phyloP scores from a whole-genome alignment of 2,329 filamentous ascomycete species.

The Claviceps spartinae region DNA sequence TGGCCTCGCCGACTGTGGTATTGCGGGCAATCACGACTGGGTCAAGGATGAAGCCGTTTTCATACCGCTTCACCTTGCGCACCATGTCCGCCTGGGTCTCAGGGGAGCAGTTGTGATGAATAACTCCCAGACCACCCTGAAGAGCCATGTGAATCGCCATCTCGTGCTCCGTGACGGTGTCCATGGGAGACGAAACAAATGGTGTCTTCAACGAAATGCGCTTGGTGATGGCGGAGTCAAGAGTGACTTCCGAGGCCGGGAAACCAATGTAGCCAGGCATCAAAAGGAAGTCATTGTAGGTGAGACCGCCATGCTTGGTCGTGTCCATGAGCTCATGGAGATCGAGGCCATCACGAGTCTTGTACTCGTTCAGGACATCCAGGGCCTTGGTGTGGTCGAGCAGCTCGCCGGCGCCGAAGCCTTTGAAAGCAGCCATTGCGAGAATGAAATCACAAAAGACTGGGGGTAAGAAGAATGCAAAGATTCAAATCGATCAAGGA shows the following conservation, averaged over 20 bases:
- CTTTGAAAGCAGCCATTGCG: constrained; percentile 50
- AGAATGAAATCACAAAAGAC: constrained; percentile 14
- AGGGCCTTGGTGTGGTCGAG: constrained; percentile 65
- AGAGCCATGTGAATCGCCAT: constrained; percentile 98
- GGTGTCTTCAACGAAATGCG: constrained; percentile 92
- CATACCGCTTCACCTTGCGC: constrained; percentile 95
- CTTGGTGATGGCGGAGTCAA: constrained; percentile 91
- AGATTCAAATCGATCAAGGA: constrained; percentile 13
- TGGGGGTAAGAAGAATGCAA: constrained; percentile 5
- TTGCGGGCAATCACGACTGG: constrained; percentile 80
- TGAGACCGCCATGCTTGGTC: constrained; percentile 81
- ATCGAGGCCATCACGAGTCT: constrained; percentile 71
- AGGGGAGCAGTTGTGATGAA: constrained; percentile 99
- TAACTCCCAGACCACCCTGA: constrained; percentile 79
- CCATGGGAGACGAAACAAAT: constrained; percentile 96
- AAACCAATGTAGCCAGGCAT: constrained; percentile 98
- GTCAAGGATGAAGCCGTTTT: constrained; percentile 97
- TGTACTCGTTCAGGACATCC: constrained; percentile 70
- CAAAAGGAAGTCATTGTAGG: constrained; percentile 97
- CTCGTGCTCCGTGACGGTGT: constrained; percentile 97
- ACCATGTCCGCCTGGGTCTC: constrained; percentile 98
- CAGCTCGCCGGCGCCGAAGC: constrained; percentile 38
- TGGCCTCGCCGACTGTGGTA: constrained; percentile 84
- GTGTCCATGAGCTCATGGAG: constrained; percentile 81
- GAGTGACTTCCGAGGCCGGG: constrained; percentile 71